phyloP scores from a whole-genome alignment of 2,329 filamentous ascomycete species.

The Rhexocercosporidium sp. region DNA sequence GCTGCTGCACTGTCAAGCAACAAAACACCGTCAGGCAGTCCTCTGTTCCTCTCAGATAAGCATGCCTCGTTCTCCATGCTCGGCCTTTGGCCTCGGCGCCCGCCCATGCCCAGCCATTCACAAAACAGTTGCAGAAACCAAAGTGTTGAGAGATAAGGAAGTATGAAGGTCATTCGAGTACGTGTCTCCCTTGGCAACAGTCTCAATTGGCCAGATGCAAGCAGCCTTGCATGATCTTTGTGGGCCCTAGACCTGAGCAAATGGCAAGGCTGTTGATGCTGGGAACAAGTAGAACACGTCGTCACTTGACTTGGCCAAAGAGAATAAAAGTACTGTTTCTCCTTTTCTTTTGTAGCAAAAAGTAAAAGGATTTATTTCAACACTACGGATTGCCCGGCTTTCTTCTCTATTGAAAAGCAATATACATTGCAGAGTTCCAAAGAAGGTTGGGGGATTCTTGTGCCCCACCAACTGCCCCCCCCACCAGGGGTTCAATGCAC shows the following conservation, averaged over 20 bases:
- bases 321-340: neutral
- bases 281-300: neutral
- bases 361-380: neutral
- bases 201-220: conserved; percentile 1
- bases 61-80: conserved; percentile 8
- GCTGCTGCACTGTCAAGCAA: neutral
- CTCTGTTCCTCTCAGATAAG: conserved; percentile 11
- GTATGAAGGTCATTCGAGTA: neutral
- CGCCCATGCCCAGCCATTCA: neutral
- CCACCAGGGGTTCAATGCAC: neutral
- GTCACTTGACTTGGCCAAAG: neutral
- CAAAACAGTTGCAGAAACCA: conserved; percentile 1
- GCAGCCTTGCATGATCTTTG: neutral
- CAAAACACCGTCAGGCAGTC: neutral
- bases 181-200: neutral
- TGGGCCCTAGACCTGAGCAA: conserved; percentile 4
- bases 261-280: conserved; percentile 4
- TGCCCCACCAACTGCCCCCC: neutral
- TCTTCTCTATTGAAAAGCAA: neutral
- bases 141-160: conserved; percentile 15
- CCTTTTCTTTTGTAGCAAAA: neutral
- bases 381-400: neutral
- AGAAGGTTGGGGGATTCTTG: neutral
- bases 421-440: neutral
- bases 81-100: neutral